Conservation (phyloP, 108 stramenopile species). For the Seminavis robusta region DNA sequence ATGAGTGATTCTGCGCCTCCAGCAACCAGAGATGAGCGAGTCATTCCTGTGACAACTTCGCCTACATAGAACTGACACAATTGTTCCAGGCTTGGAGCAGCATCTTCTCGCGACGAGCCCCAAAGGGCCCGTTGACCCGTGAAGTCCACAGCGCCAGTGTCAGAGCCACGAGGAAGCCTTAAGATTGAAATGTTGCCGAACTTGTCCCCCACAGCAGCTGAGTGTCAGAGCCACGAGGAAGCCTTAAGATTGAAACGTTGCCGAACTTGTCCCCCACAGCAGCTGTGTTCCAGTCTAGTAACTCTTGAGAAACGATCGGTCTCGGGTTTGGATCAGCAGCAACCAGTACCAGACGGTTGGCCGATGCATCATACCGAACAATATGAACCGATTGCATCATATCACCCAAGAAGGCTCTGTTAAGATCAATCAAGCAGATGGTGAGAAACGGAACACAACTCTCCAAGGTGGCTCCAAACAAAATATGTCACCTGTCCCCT, state of each 20-base stretch:
- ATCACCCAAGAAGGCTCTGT: constrained; percentile 89
- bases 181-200: constrained; percentile 95
- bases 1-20: constrained; percentile 88
- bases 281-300: constrained; percentile 96
- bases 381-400: constrained; percentile 88
- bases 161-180: constrained; percentile 78
- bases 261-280: constrained; percentile 97
- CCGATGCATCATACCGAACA: constrained; percentile 81
- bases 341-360: constrained; percentile 83
- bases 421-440: no score
- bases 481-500: no score
- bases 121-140: constrained; percentile 70
- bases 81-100: constrained; percentile 83
- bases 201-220: constrained; percentile 94
- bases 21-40: constrained; percentile 85
- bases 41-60: constrained; percentile 92
- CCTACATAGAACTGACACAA: constrained; percentile 88
- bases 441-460: no score
- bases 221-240: constrained; percentile 92
- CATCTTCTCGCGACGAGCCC: constrained; percentile 59
- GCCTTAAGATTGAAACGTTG: constrained; percentile 89
- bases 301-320: constrained; percentile 78
- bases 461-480: no score
- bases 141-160: constrained; percentile 69
- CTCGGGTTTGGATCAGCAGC: constrained; percentile 90